phyloP scores from a whole-genome alignment of 192 early-diverging fungal genomes.

The Coemansia sp. region DNA sequence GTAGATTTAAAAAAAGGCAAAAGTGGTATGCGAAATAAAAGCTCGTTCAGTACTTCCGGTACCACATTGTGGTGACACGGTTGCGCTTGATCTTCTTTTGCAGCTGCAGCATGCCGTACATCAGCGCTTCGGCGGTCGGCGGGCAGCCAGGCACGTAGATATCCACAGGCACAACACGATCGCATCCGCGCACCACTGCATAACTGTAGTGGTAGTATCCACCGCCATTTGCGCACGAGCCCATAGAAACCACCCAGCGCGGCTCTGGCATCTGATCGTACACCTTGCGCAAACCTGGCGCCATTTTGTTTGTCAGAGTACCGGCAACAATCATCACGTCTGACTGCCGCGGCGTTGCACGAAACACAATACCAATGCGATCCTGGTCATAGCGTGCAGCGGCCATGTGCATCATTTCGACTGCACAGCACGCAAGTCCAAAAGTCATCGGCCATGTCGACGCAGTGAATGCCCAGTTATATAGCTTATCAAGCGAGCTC shows the following conservation, averaged over 20 bases:
- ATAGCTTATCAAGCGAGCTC: constrained; percentile 86
- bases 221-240: constrained; percentile 93
- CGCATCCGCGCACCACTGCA: constrained; percentile 94
- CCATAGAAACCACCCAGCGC: constrained; percentile 99
- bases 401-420: constrained; percentile 99
- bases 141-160: constrained; percentile 98
- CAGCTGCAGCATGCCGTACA: constrained; percentile 96
- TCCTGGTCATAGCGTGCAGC: constrained; percentile 97
- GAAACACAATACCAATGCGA: constrained; percentile 95
- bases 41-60: constrained; percentile 63
- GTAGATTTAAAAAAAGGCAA: not conserved
- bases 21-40: no score
- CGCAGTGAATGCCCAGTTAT: constrained; percentile 91
- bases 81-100: constrained; percentile 97
- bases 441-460: constrained; percentile 92
- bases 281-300: constrained; percentile 78
- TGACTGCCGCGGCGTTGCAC: constrained; percentile 94
- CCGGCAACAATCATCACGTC: constrained; percentile 99
- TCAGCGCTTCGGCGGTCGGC: constrained; percentile 93
- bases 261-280: constrained; percentile 91
- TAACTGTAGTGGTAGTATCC: constrained; percentile 99
- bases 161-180: constrained; percentile 91
- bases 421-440: constrained; percentile 94
- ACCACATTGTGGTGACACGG: constrained; percentile 74
- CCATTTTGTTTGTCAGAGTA: constrained; percentile 99